These are phyloP conservation scores for Fusarium staphyleae DNA, from an alignment of 2,329 filamentous ascomycete species.

Conservation along the genomic window DNA sequence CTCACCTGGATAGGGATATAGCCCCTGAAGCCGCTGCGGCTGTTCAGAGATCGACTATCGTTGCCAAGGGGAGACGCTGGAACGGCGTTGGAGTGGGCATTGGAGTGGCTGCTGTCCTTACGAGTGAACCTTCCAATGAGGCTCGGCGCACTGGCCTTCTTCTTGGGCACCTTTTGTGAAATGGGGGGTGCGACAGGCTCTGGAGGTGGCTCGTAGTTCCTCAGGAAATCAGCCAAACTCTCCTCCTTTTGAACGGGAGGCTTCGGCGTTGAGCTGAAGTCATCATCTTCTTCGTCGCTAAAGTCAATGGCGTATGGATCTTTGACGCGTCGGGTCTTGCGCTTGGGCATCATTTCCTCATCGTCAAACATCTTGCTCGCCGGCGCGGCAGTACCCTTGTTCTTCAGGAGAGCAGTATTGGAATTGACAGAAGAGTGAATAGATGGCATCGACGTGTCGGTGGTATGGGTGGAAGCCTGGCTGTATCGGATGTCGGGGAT, in stretches of 20 bases:
- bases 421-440: conserved; percentile 76
- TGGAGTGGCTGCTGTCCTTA: conserved; percentile 44
- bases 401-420: conserved; percentile 70
- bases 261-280: conserved; percentile 53
- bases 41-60: conserved; percentile 49
- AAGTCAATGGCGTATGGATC: conserved; percentile 95
- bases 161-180: conserved; percentile 57
- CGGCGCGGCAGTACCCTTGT: conserved; percentile 44
- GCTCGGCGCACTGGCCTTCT: conserved; percentile 69
- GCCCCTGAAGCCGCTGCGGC: conserved; percentile 49
- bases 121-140: conserved; percentile 66
- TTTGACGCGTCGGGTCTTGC: conserved; percentile 78
- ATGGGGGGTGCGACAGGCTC: conserved; percentile 51
- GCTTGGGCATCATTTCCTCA: conserved; percentile 67
- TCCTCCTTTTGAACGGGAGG: conserved; percentile 62
- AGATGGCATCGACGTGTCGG: conserved; percentile 63
- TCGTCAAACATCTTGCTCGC: conserved; percentile 54
- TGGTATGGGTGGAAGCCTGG: conserved; percentile 63
- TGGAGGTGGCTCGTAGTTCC: conserved; percentile 71
- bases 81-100: conserved; percentile 35
- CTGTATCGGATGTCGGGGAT: conserved; percentile 64
- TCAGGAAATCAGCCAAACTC: conserved; percentile 76
- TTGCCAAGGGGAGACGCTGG: conserved; percentile 37
- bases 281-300: conserved; percentile 69
- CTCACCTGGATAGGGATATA: conserved; percentile 63